Evolutionary conservation across 192 early-diverging fungal species (phyloP).

Genomic region (Backusella westeae): DNA sequence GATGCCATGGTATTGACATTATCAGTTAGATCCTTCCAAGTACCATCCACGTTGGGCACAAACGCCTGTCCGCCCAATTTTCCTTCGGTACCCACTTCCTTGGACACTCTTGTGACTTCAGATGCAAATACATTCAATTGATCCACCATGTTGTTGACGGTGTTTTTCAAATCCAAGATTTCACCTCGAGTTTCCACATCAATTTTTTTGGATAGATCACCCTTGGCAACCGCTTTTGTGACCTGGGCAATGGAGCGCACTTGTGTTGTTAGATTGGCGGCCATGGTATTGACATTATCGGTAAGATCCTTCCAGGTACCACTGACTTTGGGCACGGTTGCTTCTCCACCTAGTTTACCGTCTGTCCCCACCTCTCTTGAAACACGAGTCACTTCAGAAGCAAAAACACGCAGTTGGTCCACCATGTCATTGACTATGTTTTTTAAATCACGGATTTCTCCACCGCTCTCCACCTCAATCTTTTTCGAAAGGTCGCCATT

Average conservation of each 20-base stretch:
- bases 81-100: constrained; percentile 63
- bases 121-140: constrained; percentile 50
- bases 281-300: constrained; percentile 62
- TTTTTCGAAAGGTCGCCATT: constrained; percentile 61
- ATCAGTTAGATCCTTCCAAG: constrained; percentile 59
- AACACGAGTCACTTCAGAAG: constrained; percentile 61
- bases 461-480: constrained; percentile 60
- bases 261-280: constrained; percentile 58
- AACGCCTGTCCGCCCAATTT: constrained; percentile 57
- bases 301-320: constrained; percentile 64
- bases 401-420: constrained; percentile 57
- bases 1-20: constrained; percentile 64
- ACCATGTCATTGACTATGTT: constrained; percentile 71
- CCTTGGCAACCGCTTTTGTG: constrained; percentile 54
- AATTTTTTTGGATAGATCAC: constrained; percentile 58
- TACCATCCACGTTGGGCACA: constrained; percentile 51
- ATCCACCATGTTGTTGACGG: constrained; percentile 59
- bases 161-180: constrained; percentile 54
- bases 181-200: constrained; percentile 47
- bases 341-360: constrained; percentile 56
- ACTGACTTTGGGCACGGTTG: constrained; percentile 34
- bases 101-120: constrained; percentile 57
- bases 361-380: constrained; percentile 62
- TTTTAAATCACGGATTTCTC: constrained; percentile 68
- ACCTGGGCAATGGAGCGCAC: constrained; percentile 58